Conservation (phyloP, 345 rosid species). For the Sisymbrium irio region DNA sequence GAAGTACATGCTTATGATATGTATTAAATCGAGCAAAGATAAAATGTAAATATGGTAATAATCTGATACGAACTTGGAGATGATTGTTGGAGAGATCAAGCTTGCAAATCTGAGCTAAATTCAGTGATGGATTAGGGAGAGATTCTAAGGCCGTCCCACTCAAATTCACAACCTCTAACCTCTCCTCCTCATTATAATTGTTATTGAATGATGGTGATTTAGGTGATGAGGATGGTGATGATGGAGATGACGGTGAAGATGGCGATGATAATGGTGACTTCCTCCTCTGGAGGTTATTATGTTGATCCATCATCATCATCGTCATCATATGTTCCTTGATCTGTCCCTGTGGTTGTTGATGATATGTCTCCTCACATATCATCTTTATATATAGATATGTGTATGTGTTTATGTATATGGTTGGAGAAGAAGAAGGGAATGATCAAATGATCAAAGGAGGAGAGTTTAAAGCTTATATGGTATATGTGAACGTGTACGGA, state of each 20-base stretch:
- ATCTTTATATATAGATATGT: conserved; percentile 14
- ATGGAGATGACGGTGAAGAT: conserved; percentile 7
- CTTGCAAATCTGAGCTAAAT: conserved; percentile 59
- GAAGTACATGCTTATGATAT: conserved; percentile 4
- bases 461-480: conserved; percentile 17
- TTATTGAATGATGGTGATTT: conserved; percentile 22
- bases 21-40: neutral
- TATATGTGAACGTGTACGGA: conserved; percentile 12
- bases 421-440: conserved; percentile 6
- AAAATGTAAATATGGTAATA: neutral
- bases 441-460: conserved; percentile 13
- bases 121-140: conserved; percentile 62
- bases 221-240: conserved; percentile 22
- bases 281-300: neutral
- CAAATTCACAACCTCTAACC: conserved; percentile 57
- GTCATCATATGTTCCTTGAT: conserved; percentile 32
- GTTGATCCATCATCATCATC: conserved; percentile 34
- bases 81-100: conserved; percentile 82
- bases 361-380: conserved; percentile 35
- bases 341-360: conserved; percentile 25
- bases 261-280: conserved; percentile 11
- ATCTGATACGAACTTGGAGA: conserved; percentile 52
- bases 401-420: neutral
- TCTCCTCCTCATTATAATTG: conserved; percentile 37
- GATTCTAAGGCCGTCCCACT: conserved; percentile 64